A percentile compares a stretch with the other conserved stretches of the same genome.
phyloP scores from a whole-genome alignment of 345 rosid genomes.

The Bruguiera gymnorhiza region DNA sequence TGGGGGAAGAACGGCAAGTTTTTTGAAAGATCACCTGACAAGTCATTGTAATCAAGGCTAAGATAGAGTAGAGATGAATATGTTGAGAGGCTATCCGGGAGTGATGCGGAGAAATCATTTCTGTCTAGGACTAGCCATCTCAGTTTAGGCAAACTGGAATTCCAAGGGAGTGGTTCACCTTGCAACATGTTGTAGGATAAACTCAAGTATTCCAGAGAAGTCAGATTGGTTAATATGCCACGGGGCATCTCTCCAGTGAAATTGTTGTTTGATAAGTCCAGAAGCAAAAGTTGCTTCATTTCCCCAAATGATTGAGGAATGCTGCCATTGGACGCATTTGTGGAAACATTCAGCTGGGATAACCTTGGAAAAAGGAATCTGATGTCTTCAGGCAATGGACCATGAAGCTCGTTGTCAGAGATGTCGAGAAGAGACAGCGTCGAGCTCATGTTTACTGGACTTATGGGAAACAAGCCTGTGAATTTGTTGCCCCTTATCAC shows the following conservation, averaged over 20 bases:
- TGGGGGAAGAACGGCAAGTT: neutral
- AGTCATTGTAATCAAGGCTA: neutral
- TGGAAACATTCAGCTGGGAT: neutral
- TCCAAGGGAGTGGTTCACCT: slow-evolving; percentile 9
- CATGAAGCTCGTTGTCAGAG: slow-evolving; percentile 7
- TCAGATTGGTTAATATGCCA: slow-evolving; percentile 7
- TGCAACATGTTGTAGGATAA: slow-evolving; percentile 10
- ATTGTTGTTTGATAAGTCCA: slow-evolving; percentile 2
- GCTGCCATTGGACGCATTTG: slow-evolving; percentile 1
- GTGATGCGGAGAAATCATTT: slow-evolving; percentile 3
- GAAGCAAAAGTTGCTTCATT: slow-evolving; percentile 5
- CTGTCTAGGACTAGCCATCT: slow-evolving; percentile 2
- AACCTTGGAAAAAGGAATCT: neutral
- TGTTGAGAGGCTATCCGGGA: neutral
- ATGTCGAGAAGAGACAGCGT: slow-evolving; percentile 2
- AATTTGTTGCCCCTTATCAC: slow-evolving; percentile 15
- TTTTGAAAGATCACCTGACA: slow-evolving; percentile 22
- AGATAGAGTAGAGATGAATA: neutral
- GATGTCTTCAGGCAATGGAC: slow-evolving; percentile 15
- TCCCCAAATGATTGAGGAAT: neutral
- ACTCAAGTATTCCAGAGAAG: slow-evolving; percentile 5
- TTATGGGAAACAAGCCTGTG: slow-evolving; percentile 10
- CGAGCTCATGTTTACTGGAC: slow-evolving; percentile 10
- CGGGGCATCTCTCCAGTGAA: slow-evolving; percentile 10
- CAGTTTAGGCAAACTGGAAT: slow-evolving; percentile 13